A percentile compares a stretch with the other conserved stretches of the same genome.
Evolutionary conservation across 2,329 filamentous ascomycete species (phyloP).

Genomic region (Fusarium luffae): DNA sequence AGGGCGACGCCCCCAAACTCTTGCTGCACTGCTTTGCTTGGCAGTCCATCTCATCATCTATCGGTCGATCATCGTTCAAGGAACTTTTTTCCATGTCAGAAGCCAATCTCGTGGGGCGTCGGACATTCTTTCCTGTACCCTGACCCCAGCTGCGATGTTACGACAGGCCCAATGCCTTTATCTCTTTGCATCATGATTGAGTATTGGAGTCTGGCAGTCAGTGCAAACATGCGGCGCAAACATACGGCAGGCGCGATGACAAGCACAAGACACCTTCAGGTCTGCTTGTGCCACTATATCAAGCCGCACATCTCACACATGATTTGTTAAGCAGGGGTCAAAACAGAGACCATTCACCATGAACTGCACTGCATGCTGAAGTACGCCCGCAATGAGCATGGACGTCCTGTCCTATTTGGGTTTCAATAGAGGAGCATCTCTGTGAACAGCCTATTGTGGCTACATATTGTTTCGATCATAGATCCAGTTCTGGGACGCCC

Average conservation of each 20-base stretch:
- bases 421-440: constrained; percentile 20
- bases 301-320: neutral
- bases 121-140: constrained; percentile 7
- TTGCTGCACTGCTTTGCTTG: constrained; percentile 8
- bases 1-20: constrained; percentile 24
- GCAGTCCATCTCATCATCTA: constrained; percentile 34
- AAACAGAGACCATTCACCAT: neutral
- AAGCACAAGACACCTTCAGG: neutral
- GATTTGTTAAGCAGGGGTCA: constrained; percentile 6
- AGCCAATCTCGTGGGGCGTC: constrained; percentile 40
- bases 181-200: constrained; percentile 1
- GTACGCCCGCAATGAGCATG: constrained; percentile 19
- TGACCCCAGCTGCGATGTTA: neutral
- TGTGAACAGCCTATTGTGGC: constrained; percentile 18
- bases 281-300: neutral
- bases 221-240: constrained; percentile 4
- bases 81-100: constrained; percentile 32
- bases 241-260: neutral
- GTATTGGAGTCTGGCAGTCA: neutral
- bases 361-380: constrained; percentile 3
- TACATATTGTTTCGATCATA: constrained; percentile 27
- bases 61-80: constrained; percentile 42
- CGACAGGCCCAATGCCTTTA: neutral
- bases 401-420: constrained; percentile 12
- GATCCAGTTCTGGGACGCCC: constrained; percentile 2